A percentile compares a stretch with the other conserved stretches of the same genome.
Evolutionary conservation across 768 basidiomycete genomes (phyloP).

Genomic region (Mycena epipterygia): DNA sequence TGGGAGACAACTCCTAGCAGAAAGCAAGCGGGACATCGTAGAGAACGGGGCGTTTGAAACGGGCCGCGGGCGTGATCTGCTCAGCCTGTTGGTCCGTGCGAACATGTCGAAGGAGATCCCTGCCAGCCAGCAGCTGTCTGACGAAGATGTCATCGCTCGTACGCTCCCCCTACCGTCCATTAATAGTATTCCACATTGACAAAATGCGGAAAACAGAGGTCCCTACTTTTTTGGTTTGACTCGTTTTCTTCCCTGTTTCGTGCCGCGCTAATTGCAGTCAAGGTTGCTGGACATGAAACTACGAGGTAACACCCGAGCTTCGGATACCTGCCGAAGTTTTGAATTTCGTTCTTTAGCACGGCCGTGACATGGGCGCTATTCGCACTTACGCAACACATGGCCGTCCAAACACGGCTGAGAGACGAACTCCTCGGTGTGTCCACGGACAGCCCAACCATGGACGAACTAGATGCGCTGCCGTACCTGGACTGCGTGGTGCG

Average conservation of each 20-base stretch:
- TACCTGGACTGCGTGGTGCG: constrained; percentile 66
- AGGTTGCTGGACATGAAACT: constrained; percentile 71
- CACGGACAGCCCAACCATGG: constrained; percentile 76
- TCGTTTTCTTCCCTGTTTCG: no score
- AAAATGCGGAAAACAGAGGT: constrained; percentile 60
- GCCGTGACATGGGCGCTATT: constrained; percentile 72
- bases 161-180: constrained; percentile 37
- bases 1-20: constrained; percentile 59
- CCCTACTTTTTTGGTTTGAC: constrained; percentile 73
- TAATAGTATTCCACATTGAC: background rate
- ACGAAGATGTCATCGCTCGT: constrained; percentile 73
- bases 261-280: no score
- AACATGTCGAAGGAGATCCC: constrained; percentile 75
- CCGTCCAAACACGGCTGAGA: constrained; percentile 68
- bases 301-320: constrained; percentile 59
- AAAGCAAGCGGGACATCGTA: constrained; percentile 59
- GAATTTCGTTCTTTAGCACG: constrained; percentile 43
- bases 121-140: constrained; percentile 66
- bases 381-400: constrained; percentile 61
- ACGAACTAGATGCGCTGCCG: constrained; percentile 72
- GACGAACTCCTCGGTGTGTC: constrained; percentile 65
- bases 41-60: constrained; percentile 46
- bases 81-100: constrained; percentile 71
- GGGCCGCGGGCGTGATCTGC: constrained; percentile 62
- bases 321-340: no score